These are phyloP conservation scores for Dothiorella sarmentorum DNA, from an alignment of 2,329 filamentous ascomycete genomes.

Conservation along the genomic window DNA sequence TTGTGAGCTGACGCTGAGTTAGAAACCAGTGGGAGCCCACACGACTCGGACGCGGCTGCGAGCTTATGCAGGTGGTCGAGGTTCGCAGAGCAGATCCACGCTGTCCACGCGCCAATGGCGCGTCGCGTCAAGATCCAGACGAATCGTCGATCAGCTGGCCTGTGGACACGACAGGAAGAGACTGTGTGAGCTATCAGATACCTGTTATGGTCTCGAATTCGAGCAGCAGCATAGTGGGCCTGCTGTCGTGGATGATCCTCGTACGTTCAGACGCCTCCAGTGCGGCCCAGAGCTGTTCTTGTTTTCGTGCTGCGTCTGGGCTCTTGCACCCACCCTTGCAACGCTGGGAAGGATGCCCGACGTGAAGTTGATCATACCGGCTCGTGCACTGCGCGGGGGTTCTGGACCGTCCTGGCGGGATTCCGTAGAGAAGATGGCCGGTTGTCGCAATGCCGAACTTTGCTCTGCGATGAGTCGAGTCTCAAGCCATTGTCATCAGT, in stretches of 20 bases:
- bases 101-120: not conserved
- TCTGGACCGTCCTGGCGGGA: not conserved
- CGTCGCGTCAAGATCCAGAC: slow-evolving; percentile 3
- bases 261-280: not conserved
- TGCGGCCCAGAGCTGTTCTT: not conserved
- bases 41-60: not conserved
- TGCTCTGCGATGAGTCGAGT: not conserved
- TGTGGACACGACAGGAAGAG: not conserved
- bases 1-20: not conserved
- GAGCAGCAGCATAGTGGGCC: not conserved
- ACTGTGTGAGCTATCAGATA: slow-evolving; percentile 2
- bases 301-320: not conserved
- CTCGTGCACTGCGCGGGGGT: not conserved
- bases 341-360: not conserved
- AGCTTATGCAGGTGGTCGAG: slow-evolving; percentile 3
- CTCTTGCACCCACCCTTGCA: not conserved
- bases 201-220: not conserved
- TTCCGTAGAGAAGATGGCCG: not conserved
- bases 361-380: slow-evolving; percentile 1
- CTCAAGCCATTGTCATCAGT: not conserved
- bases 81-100: slow-evolving; percentile 1
- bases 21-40: not conserved
- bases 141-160: slow-evolving; percentile 2
- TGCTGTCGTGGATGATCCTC: not conserved
- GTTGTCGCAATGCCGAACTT: not conserved